Evolutionary conservation across 129 eudicot species (phyloP).

Genomic region (Chrysanthemum makinoi): DNA sequence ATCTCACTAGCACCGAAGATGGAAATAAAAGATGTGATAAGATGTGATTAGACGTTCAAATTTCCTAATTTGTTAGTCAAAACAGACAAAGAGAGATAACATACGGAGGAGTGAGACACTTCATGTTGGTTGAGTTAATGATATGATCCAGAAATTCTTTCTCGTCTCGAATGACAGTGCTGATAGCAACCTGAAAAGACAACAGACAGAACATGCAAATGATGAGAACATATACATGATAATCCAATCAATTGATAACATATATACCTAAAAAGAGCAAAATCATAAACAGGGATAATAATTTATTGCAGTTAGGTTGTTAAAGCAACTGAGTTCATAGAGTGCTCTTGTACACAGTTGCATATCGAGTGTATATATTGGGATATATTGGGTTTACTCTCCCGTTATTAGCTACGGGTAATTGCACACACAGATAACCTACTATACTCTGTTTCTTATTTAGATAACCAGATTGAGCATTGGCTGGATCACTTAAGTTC

Average conservation of each 20-base stretch:
- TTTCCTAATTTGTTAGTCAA: background rate
- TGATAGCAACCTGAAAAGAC: constrained; percentile 83
- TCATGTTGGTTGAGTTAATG: constrained; percentile 94
- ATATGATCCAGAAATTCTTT: constrained; percentile 86
- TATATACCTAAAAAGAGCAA: background rate
- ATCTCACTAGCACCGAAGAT: background rate
- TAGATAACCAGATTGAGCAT: too few relatives aligned
- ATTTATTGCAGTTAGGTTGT: background rate
- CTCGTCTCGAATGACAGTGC: constrained; percentile 81
- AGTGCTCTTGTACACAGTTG: background rate
- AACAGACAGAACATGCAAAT: background rate
- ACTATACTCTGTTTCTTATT: too few relatives aligned
- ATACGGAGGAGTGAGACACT: constrained; percentile 86
- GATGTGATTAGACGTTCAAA: too few relatives aligned
- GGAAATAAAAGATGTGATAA: background rate
- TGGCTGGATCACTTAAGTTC: too few relatives aligned
- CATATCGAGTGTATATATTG: background rate
- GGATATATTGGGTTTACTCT: background rate
- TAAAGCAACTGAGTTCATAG: background rate
- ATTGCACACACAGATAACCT: too few relatives aligned
- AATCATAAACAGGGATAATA: background rate
- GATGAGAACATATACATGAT: background rate
- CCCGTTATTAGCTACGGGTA: background rate
- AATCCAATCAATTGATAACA: background rate
- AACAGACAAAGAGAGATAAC: constrained; percentile 18